These are phyloP conservation scores for Leucosporidium scottii DNA, from an alignment of 768 basidiomycete genomes.

Conservation along the genomic window DNA sequence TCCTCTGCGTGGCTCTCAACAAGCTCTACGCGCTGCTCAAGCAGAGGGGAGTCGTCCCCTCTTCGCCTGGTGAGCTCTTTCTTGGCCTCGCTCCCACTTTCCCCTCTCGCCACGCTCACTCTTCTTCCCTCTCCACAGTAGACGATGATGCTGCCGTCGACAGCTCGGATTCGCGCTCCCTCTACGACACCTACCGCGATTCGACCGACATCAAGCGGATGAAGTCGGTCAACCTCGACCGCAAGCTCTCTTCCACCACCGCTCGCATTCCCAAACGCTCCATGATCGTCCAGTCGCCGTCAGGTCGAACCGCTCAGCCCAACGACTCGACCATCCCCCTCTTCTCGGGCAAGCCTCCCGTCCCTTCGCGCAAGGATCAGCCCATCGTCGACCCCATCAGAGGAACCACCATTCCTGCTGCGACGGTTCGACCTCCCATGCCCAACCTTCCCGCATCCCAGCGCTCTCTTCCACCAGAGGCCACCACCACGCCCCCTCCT, in stretches of 20 bases:
- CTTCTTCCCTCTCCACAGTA: slow-evolving; percentile 36
- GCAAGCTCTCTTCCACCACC: slow-evolving; percentile 80
- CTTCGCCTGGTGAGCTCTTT: slow-evolving; percentile 59
- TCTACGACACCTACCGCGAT: slow-evolving; percentile 72
- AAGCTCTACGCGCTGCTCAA: slow-evolving; percentile 78
- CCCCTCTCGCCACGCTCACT: background rate
- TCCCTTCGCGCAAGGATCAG: slow-evolving; percentile 32
- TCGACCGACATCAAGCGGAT: slow-evolving; percentile 86
- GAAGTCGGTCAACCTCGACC: slow-evolving; percentile 88
- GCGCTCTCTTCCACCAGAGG: background rate
- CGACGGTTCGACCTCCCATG: background rate
- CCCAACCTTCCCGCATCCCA: background rate
- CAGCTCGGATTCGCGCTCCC: slow-evolving; percentile 40
- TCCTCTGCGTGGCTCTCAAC: slow-evolving; percentile 88
- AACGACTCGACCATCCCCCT: slow-evolving; percentile 35
- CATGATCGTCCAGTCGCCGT: slow-evolving; percentile 89
- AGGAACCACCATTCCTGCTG: slow-evolving; percentile 14
- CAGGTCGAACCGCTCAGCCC: slow-evolving; percentile 72
- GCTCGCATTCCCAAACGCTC: slow-evolving; percentile 87
- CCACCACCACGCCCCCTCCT: slow-evolving; percentile 4
- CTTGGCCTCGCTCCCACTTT: slow-evolving; percentile 31
- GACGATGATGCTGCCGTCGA: slow-evolving; percentile 38
- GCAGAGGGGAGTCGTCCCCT: slow-evolving; percentile 82
- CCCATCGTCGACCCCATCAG: slow-evolving; percentile 27
- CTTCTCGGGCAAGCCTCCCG: slow-evolving; percentile 28